These are phyloP conservation scores for Cyberlindnera suaveolens DNA, from an alignment of 805 yeast genomes.

Conservation along the genomic window DNA sequence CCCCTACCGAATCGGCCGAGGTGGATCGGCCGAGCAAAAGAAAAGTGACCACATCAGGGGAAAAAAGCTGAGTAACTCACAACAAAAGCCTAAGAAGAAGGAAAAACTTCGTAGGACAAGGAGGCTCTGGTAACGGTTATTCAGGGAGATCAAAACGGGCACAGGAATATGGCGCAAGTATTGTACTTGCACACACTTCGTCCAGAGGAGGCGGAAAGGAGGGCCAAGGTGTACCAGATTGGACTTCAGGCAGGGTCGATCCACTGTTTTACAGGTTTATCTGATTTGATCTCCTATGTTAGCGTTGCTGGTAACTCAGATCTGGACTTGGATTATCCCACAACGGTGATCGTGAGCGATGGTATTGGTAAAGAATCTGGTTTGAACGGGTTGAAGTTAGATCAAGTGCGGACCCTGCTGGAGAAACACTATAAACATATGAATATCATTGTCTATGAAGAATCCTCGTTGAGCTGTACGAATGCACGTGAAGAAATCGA, in stretches of 20 bases:
- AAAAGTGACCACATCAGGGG: too few species aligned
- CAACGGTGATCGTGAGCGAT: slow-evolving; percentile 20
- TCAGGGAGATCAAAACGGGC: neutral
- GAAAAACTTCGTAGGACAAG: too few species aligned
- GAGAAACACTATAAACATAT: slow-evolving; percentile 20
- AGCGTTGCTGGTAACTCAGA: slow-evolving; percentile 22
- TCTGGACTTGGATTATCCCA: slow-evolving; percentile 23
- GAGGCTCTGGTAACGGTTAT: neutral
- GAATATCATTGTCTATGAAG: slow-evolving; percentile 14
- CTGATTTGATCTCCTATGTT: slow-evolving; percentile 12
- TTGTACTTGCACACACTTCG: slow-evolving; percentile 16
- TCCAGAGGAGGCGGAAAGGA: slow-evolving; percentile 6
- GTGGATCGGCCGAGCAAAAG: too few species aligned
- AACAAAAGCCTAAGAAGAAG: too few species aligned
- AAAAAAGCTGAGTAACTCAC: too few species aligned
- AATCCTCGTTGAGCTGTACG: slow-evolving; percentile 13
- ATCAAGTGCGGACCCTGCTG: slow-evolving; percentile 9
- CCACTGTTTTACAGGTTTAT: slow-evolving; percentile 10
- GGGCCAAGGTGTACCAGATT: slow-evolving; percentile 11
- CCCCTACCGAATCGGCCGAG: too few species aligned
- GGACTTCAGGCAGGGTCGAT: slow-evolving; percentile 6
- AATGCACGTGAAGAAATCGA: slow-evolving; percentile 16
- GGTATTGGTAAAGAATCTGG: slow-evolving; percentile 1
- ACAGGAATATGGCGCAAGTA: slow-evolving; percentile 16
- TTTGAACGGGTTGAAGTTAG: slow-evolving; percentile 11